Evolutionary conservation across 139 green algal genomes (phyloP), one percentile per base, ranked within the genome.

Genomic region (Chlorella vulgaris): DNA sequence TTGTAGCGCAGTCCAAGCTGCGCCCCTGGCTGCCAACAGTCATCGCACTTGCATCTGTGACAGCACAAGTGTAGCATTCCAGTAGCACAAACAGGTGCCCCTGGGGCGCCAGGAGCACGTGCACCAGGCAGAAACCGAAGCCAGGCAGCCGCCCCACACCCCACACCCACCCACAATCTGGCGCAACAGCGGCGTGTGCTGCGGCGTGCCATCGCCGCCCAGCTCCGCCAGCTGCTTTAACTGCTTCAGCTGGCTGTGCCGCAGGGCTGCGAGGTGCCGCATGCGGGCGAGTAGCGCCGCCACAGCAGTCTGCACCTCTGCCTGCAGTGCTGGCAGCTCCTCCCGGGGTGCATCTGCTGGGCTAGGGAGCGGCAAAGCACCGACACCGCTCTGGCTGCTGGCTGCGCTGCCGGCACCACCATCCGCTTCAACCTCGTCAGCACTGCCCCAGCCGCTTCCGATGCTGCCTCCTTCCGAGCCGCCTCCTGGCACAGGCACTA

Each of bases 241-340:
- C n/a, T n/a, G n/a, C n/a, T n/a, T n/a, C n/a, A n/a, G n/a, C n/a
- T n/a, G n/a, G n/a, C n/a, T n/a, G n/a, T n/a, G n/a, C n/a, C n/a
- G n/a, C n/a, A n/a, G 18, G 42, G 60, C 82, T 77, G 78, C 58
- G 43, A 51, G 60, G 47, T 35, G 61, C 3, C 69, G 78, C n/a
- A 65, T 42, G 69, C 65, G 68, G 0, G 7, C 36, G 19, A 78
- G 29, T 29, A 83, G 78, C n/a, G 65, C 78, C 8, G 42, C 26
- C 13, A 61, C 61, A 3, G 78, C 78, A 26, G 78, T 65, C 6
- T 65, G 43, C 4, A 42, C 78, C 69, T 83, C 78, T 53, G 55
- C 35, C 31, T 58, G 47, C 15, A 58, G 13, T 13, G 47, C 28
- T 61, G 61, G 26, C 26, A 76, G 7, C 69, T 42, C 33, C 1